phyloP scores from a whole-genome alignment of 495 filamentous ascomycete genomes.

The Xylaria venustula region DNA sequence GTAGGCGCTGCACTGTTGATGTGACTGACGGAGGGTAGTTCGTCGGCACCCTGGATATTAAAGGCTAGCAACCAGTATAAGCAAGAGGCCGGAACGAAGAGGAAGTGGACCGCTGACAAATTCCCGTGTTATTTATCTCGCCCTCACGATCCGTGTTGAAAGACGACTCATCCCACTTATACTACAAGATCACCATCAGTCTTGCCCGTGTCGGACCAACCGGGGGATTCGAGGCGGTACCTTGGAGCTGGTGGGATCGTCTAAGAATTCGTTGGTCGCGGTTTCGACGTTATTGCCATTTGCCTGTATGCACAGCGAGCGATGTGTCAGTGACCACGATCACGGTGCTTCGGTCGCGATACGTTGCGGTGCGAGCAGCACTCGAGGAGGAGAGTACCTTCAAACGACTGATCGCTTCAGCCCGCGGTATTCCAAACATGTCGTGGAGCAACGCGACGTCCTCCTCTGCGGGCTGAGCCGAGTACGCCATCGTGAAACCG shows the following conservation, averaged over 20 bases:
- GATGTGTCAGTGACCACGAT: neutral
- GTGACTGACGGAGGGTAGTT: slow-evolving; percentile 33
- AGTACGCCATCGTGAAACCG: slow-evolving; percentile 29
- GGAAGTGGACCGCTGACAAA: slow-evolving; percentile 24
- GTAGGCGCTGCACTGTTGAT: slow-evolving; percentile 54
- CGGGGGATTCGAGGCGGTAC: slow-evolving; percentile 22
- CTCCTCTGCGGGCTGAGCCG: slow-evolving; percentile 27
- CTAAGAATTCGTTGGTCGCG: slow-evolving; percentile 47
- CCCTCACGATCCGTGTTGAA: slow-evolving; percentile 49
- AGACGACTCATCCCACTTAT: slow-evolving; percentile 47
- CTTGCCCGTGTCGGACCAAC: neutral
- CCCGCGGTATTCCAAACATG: slow-evolving; percentile 29
- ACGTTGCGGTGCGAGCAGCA: neutral
- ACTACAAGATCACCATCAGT: slow-evolving; percentile 33
- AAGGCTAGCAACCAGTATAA: slow-evolving; percentile 45
- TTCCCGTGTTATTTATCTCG: slow-evolving; percentile 24
- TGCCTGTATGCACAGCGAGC: slow-evolving; percentile 21
- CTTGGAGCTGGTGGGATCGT: slow-evolving; percentile 34
- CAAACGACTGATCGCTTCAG: slow-evolving; percentile 35
- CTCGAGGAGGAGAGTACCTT: slow-evolving; percentile 31
- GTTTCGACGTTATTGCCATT: slow-evolving; percentile 44
- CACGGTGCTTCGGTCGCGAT: too few relatives aligned
- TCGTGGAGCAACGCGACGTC: slow-evolving; percentile 28
- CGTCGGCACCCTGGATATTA: slow-evolving; percentile 56
- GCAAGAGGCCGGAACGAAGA: neutral